Conservation (phyloP, 129 eudicot species). For the Chrysanthemum makinoi region DNA sequence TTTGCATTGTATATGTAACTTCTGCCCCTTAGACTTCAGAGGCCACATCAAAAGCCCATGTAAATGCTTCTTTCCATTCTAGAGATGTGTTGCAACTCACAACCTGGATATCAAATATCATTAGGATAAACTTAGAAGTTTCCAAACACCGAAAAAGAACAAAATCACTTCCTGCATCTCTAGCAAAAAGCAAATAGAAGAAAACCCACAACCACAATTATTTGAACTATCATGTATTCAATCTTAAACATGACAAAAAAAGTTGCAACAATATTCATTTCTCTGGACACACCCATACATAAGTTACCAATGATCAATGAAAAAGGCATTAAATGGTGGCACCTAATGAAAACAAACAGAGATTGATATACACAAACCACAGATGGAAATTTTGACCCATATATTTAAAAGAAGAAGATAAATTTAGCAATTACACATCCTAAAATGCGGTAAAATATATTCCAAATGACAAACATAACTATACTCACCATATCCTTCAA, state of each 20-base stretch:
- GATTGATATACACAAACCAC: neutral
- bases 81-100: slow-evolving; percentile 55
- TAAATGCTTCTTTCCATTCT: slow-evolving; percentile 71
- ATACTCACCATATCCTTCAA: no score
- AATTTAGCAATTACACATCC: no score
- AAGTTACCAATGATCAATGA: neutral
- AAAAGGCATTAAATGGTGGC: neutral
- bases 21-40: slow-evolving; percentile 80
- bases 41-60: slow-evolving; percentile 81
- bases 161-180: neutral
- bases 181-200: neutral
- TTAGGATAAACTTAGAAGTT: neutral
- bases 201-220: no score
- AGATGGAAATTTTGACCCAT: no score
- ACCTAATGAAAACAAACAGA: neutral
- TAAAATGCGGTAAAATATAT: no score
- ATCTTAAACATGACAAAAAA: no score
- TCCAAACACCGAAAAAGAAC: neutral
- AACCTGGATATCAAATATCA: slow-evolving; percentile 41
- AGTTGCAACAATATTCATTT: neutral
- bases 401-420: no score
- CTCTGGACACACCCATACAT: neutral
- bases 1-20: slow-evolving; percentile 65
- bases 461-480: no score
- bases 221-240: no score